A percentile compares a stretch with the other conserved stretches of the same genome.
phyloP scores from a whole-genome alignment of 257 asterid species.

The Solanum habrochaites region DNA sequence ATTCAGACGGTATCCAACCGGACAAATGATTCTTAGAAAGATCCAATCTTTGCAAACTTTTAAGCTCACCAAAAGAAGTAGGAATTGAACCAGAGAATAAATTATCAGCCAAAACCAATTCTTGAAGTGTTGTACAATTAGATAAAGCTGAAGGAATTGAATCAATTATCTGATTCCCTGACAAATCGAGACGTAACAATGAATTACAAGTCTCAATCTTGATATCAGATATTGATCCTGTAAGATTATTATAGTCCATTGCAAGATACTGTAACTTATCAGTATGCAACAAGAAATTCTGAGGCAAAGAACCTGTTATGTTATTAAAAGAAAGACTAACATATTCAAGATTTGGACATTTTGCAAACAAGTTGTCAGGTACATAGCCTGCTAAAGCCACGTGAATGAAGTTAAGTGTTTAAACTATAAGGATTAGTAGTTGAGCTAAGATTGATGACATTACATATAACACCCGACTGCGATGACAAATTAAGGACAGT shows the following conservation, averaged over 20 bases:
- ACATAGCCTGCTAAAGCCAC: slow-evolving; percentile 52
- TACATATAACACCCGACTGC: slow-evolving; percentile 33
- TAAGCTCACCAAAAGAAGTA: slow-evolving; percentile 39
- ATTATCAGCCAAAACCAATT: slow-evolving; percentile 43
- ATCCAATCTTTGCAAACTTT: slow-evolving; percentile 53
- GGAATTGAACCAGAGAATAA: slow-evolving; percentile 61
- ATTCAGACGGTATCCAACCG: slow-evolving; percentile 78
- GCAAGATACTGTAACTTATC: slow-evolving; percentile 58
- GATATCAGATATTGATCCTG: slow-evolving; percentile 45
- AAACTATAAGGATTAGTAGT: slow-evolving; percentile 47
- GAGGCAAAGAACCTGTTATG: slow-evolving; percentile 51
- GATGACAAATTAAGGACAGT: slow-evolving; percentile 59
- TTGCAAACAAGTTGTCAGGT: slow-evolving; percentile 40
- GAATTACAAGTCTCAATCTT: slow-evolving; percentile 55
- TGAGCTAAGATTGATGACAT: slow-evolving; percentile 45
- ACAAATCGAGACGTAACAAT: slow-evolving; percentile 52
- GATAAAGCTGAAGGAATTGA: slow-evolving; percentile 49
- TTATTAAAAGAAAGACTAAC: slow-evolving; percentile 76
- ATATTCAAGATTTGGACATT: slow-evolving; percentile 53
- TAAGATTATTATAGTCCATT: slow-evolving; percentile 64
- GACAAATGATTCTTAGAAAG: slow-evolving; percentile 66
- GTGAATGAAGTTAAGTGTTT: slow-evolving; percentile 59
- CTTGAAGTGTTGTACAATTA: slow-evolving; percentile 55
- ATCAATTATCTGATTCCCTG: slow-evolving; percentile 54
- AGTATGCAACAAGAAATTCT: slow-evolving; percentile 28